Conservation (phyloP, 495 filamentous ascomycete species). For the Penicillium roqueforti region DNA sequence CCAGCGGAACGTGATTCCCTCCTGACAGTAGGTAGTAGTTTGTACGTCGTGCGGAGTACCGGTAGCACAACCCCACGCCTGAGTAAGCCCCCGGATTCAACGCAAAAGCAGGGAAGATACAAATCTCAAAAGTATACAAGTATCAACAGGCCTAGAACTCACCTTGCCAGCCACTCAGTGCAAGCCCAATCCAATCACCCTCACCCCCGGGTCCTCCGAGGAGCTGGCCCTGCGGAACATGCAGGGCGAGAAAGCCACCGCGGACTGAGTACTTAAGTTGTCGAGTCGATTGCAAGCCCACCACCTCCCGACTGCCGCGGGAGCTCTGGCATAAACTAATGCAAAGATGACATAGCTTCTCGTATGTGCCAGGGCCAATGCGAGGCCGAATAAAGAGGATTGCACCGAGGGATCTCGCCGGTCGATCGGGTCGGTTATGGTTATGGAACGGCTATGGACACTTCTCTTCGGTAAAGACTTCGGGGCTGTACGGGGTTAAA, state of each 20-base stretch:
- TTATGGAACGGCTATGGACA: neutral
- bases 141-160: neutral
- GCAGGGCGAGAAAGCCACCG: slow-evolving; percentile 5
- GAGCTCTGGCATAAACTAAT: slow-evolving; percentile 23
- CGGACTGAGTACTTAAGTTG: slow-evolving; percentile 26
- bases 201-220: neutral
- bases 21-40: neutral
- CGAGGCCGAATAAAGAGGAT: slow-evolving; percentile 1
- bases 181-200: neutral
- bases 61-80: neutral
- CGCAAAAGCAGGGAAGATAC: neutral
- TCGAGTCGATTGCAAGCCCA: slow-evolving; percentile 17
- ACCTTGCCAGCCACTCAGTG: neutral
- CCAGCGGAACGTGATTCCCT: slow-evolving; percentile 1
- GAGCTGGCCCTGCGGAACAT: slow-evolving; percentile 7
- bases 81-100: neutral
- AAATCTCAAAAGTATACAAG: neutral
- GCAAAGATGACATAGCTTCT: slow-evolving; percentile 19
- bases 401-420: neutral
- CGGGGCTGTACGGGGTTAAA: neutral
- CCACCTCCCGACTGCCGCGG: slow-evolving; percentile 13
- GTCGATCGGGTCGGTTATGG: neutral
- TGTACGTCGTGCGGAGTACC: neutral
- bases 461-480: neutral
- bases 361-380: slow-evolving; percentile 26